Evolutionary conservation across 768 basidiomycete genomes (phyloP), one percentile per base, ranked within the genome.

Genomic region (Russula ochroleuca): DNA sequence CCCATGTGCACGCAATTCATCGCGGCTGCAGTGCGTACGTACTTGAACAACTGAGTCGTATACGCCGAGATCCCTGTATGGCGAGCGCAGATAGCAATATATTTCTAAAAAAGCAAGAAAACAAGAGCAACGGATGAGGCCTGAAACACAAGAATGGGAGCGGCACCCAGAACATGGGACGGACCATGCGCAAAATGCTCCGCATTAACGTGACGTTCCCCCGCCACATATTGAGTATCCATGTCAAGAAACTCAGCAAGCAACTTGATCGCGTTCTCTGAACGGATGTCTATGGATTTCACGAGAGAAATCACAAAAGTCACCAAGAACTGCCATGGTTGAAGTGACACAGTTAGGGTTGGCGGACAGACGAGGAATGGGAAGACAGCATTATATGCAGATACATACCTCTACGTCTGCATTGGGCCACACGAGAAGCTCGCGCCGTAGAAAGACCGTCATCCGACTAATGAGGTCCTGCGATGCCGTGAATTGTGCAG

Each of bases 111-210:
- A 21, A n/a, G 10, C 17, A 1, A 41, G 7, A 41, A 21, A 45
- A 10, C 19, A 53, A 40, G 55, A 45, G n/a, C 41, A 9, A 51
- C 21, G 37, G 23, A 23, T 45, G 48, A 53, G 52, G 37, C 15
- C 23, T 19, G 35, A 49, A 49, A 23, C 38, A 23, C n/a, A 51
- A 56, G 28, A 50, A 57, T 21, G n/a, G n/a, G 31, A 43, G 23
- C 21, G 9, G 41, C 6, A n/a, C 45, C 11, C 7, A 17, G n/a
- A n/a, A 25, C 19, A 47, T 4, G 7, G 37, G n/a, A 74, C 82
- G 68, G 69, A 92, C 92, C 93, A 75, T 98, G 94, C 9, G 88
- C 91, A 75, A 97, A 95, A 74, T 97, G 94, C 72, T 98, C 94
- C 13, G 94, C 90, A 68, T 92, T 90, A 28, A 78, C 74, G 62